Base-by-base conservation (phyloP, 83 land plant genomes). In the Diphasiastrum complanatum region DNA sequence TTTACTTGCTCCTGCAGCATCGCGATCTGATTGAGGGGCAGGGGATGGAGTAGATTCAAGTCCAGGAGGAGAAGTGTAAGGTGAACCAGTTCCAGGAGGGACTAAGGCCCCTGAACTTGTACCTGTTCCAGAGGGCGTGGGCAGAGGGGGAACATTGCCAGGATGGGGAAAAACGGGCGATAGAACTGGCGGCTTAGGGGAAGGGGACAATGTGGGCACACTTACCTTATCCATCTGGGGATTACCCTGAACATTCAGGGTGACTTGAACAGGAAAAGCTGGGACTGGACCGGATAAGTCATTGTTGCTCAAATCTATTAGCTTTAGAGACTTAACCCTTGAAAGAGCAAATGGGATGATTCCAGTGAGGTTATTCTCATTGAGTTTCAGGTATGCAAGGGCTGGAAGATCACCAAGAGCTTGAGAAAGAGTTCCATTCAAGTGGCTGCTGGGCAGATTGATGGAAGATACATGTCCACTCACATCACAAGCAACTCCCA, bases 321-420 rank as follows among this genome's bases (percentile, higher is more conserved):
- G 43, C 43, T 38, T 8, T 8, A 38, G 43, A 4, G 58, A 54
- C n/a, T 25, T 25, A 5, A 54, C 5, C 16, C 33, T 25, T 14
- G 58, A 12, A 25, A 54, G 29, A 4, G 14, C 58, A 28, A 14
- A 14, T 25, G 58, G 58, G 14, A 54, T 28, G 6, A 14, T 5
- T 4, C 58, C 58, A 22, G 36, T 54, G 33, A 54, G n/a, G 58
- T 54, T 54, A 33, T 54, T 54, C 16, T 25, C 33, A 10, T 28
- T 28, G 11, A 54, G 33, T 5, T 25, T 22, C 58, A 54, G 33
- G 16, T 11, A 14, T 3, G 33, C 29, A 25, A 54, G 58, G 4
- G 36, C 58, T 6, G 58, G 24, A 14, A 54, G 33, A 54, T 54
- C 29, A 18, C 10, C 58, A 22, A 54, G 36, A 22, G 58, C 58